Evolutionary conservation across 768 basidiomycete genomes (phyloP), one percentile per base, ranked within the genome.

Genomic region (Lyophyllum decastes): DNA sequence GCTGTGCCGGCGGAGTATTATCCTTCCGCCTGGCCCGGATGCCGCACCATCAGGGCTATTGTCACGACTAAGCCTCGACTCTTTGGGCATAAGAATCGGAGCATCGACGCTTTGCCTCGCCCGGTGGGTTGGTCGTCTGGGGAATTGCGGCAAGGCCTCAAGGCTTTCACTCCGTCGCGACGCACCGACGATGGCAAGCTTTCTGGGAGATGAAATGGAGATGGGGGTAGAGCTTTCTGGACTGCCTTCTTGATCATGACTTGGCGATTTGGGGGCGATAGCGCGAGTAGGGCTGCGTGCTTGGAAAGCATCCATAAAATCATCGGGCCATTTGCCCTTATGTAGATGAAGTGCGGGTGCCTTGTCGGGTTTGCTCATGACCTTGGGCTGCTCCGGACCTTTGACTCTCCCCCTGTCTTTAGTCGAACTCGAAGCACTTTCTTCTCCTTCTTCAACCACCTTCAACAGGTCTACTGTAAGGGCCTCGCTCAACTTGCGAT

Each of bases 291-390:
- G 70, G 61, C 57, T 69, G 47, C 64, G 73, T 57, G 71, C 57
- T 53, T 78, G 76, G 59, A 89, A 82, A 26, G 76, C 84, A 61
- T 85, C 84, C 54, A 92, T 68, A 68, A 91, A 89, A 70, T 91
- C 90, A 71, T 91, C 89, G 0, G 91, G 89, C 89, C 89, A 92
- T 70, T 88, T 90, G 57, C 88, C 90, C 69, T 91, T 89, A 33
- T 85, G 84, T 33, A 91, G 81, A 54, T 85, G 80, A 60, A 90
- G 77, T 22, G 76, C 74, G 61, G 68, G 64, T 58, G 61, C 65
- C 61, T 72, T 75, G 54, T 73, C 75, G 46, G 61, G 55, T 58
- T 65, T 66, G 27, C 56, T 52, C 52, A 55, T 59, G 52, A 59
- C 59, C 56, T 57, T 66, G 66, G 52, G 60, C 59, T 62, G 35